These are phyloP conservation scores for Cryptococcus jaspeensis DNA, from an alignment of 1,284 basidiomycete species.

Conservation along the genomic window DNA sequence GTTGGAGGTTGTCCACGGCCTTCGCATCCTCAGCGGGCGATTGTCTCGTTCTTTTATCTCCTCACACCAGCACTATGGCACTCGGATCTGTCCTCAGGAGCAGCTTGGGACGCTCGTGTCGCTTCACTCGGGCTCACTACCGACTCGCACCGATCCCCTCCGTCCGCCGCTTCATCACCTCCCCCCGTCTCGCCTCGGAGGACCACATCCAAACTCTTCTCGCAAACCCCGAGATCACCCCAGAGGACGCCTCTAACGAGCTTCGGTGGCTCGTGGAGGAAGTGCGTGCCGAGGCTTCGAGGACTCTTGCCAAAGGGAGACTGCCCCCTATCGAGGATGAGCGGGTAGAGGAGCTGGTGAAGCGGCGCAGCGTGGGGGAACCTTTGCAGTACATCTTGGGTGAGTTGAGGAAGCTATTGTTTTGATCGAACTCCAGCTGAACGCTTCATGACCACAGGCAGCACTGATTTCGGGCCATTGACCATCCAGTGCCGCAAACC, in stretches of 20 bases:
- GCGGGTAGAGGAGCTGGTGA: slow-evolving; percentile 30
- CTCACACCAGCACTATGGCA: too few relatives aligned
- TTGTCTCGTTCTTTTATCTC: too few relatives aligned
- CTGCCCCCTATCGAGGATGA: slow-evolving; percentile 14
- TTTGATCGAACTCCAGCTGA: not conserved
- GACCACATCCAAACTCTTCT: slow-evolving; percentile 13
- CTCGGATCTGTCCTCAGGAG: too few relatives aligned
- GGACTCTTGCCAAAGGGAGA: slow-evolving; percentile 4
- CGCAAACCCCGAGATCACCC: slow-evolving; percentile 38
- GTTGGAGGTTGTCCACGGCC: too few relatives aligned
- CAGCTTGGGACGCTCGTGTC: too few relatives aligned
- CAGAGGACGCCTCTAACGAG: slow-evolving; percentile 38
- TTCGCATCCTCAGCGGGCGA: too few relatives aligned
- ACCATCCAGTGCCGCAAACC: slow-evolving; percentile 69
- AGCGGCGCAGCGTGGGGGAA: slow-evolving; percentile 60
- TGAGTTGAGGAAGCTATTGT: slow-evolving; percentile 52
- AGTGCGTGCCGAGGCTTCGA: slow-evolving; percentile 1
- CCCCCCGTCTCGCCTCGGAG: not conserved
- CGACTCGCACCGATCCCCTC: not conserved
- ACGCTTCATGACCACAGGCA: slow-evolving; percentile 56
- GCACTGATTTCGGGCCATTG: slow-evolving; percentile 82
- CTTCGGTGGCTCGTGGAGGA: slow-evolving; percentile 42
- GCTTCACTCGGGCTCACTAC: too few relatives aligned
- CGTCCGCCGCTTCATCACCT: not conserved
- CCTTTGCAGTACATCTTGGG: slow-evolving; percentile 90